Percentiles rank a stretch among this genome's conserved stretches.
Conservation (phyloP, 2,329 filamentous ascomycete species). For the Colletotrichum spinosum region DNA sequence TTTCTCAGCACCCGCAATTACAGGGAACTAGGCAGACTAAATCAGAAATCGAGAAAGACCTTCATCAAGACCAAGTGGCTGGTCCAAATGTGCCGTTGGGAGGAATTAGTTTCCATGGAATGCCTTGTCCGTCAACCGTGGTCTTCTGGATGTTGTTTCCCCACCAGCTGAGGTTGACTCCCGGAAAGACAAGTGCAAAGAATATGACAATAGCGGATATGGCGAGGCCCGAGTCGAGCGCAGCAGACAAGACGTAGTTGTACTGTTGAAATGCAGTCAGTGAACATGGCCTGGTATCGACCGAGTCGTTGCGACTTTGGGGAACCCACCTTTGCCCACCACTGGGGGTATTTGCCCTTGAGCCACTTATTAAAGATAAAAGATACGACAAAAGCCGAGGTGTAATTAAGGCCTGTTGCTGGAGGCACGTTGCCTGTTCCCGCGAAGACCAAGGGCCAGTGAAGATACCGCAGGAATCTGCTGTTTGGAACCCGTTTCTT, state of each 20-base stretch:
- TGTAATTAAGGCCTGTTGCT: slow-evolving; percentile 33
- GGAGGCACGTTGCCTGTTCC: slow-evolving; percentile 32
- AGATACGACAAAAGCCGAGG: slow-evolving; percentile 17
- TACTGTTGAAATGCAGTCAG: slow-evolving; percentile 34
- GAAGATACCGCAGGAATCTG: slow-evolving; percentile 18
- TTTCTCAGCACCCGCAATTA: not conserved
- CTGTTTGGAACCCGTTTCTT: slow-evolving; percentile 19
- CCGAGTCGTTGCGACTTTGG: not conserved
- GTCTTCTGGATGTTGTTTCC: slow-evolving; percentile 47
- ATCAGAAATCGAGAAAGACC: not conserved
- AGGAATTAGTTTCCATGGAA: slow-evolving; percentile 22
- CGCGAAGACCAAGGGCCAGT: slow-evolving; percentile 33
- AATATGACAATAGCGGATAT: slow-evolving; percentile 56
- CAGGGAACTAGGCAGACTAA: not conserved
- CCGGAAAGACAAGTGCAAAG: slow-evolving; percentile 55
- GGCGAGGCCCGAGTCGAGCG: slow-evolving; percentile 54
- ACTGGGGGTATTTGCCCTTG: slow-evolving; percentile 29
- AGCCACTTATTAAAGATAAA: slow-evolving; percentile 35
- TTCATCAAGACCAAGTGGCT: slow-evolving; percentile 18
- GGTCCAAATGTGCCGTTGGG: slow-evolving; percentile 28
- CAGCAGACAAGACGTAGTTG: slow-evolving; percentile 56
- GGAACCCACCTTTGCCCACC: slow-evolving; percentile 30
- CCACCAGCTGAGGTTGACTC: slow-evolving; percentile 53
- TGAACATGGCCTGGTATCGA: not conserved
- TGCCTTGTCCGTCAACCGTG: slow-evolving; percentile 54